phyloP scores from a whole-genome alignment of 169 alveolate species.

The Babesia sp. region DNA sequence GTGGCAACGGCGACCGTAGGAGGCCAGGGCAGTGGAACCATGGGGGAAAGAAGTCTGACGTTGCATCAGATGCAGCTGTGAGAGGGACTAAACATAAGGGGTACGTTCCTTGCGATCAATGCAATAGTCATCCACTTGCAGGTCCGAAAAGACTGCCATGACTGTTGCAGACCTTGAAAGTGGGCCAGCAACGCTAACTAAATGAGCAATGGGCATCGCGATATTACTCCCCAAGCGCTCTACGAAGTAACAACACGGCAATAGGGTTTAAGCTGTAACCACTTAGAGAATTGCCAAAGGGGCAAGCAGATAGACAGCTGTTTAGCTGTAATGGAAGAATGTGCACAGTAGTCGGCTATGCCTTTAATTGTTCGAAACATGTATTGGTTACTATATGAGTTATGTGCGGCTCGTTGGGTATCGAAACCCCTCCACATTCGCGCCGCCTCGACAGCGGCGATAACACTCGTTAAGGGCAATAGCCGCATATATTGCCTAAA shows the following conservation, averaged over 20 bases:
- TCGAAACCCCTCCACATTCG: not conserved
- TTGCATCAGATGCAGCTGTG: not conserved
- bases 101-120: not conserved
- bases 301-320: too few relatives aligned
- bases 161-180: not conserved
- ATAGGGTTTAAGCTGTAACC: too few relatives aligned
- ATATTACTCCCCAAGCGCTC: too few relatives aligned
- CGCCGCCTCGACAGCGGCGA: not conserved
- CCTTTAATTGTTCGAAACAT: not conserved
- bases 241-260: too few relatives aligned
- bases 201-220: too few relatives aligned
- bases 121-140: not conserved
- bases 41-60: not conserved
- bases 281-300: too few relatives aligned
- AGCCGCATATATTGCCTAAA: not conserved
- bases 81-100: not conserved
- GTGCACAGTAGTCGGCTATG: not conserved
- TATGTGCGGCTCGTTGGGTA: slow-evolving; percentile 14
- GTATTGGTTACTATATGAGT: not conserved
- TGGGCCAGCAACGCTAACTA: too few relatives aligned
- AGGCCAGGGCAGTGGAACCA: not conserved
- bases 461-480: not conserved
- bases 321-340: not conserved
- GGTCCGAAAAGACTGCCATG: not conserved
- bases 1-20: slow-evolving; percentile 8